Percentiles rank a stretch among this genome's conserved stretches.
Conservation (phyloP, 768 basidiomycete genomes). For the Mycena galericulata region DNA sequence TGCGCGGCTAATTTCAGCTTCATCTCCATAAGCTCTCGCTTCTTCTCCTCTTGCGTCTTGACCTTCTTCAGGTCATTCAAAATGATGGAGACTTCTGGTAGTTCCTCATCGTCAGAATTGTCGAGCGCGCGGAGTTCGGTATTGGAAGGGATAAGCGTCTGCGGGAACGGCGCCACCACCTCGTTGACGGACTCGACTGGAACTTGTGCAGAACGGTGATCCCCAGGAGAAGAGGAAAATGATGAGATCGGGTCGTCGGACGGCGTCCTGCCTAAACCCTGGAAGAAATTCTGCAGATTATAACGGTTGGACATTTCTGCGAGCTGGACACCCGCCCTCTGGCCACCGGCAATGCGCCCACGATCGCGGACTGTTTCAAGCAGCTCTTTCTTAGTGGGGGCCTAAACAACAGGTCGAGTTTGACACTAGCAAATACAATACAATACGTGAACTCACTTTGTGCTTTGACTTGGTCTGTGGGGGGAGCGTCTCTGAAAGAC, state of each 20-base stretch:
- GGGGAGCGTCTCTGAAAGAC: constrained; percentile 11
- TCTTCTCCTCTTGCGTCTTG: constrained; percentile 19
- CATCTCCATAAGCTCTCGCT: constrained; percentile 19
- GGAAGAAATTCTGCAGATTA: constrained; percentile 12
- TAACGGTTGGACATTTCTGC: background rate
- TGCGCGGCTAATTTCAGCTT: constrained; percentile 16
- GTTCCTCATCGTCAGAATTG: constrained; percentile 27
- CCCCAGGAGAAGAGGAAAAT: constrained; percentile 27
- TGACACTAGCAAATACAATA: background rate
- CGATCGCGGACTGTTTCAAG: constrained; percentile 32
- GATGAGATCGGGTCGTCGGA: constrained; percentile 18
- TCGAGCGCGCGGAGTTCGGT: constrained; percentile 20
- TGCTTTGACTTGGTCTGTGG: constrained; percentile 15
- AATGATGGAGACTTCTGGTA: constrained; percentile 27
- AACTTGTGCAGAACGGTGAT: background rate
- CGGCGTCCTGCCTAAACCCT: constrained; percentile 4
- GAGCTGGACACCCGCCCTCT: constrained; percentile 21
- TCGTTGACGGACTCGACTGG: background rate
- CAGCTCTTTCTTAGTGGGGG: constrained; percentile 34
- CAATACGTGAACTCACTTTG: constrained; percentile 13
- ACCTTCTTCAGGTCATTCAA: constrained; percentile 1
- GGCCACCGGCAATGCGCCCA: constrained; percentile 27
- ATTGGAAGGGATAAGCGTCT: background rate
- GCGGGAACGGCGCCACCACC: background rate
- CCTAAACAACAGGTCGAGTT: constrained; percentile 22